Percentiles rank a stretch among this genome's conserved stretches.
These are phyloP conservation scores for Cryptococcus neoformans DNA, from an alignment of 1,284 basidiomycete species.

Conservation along the genomic window DNA sequence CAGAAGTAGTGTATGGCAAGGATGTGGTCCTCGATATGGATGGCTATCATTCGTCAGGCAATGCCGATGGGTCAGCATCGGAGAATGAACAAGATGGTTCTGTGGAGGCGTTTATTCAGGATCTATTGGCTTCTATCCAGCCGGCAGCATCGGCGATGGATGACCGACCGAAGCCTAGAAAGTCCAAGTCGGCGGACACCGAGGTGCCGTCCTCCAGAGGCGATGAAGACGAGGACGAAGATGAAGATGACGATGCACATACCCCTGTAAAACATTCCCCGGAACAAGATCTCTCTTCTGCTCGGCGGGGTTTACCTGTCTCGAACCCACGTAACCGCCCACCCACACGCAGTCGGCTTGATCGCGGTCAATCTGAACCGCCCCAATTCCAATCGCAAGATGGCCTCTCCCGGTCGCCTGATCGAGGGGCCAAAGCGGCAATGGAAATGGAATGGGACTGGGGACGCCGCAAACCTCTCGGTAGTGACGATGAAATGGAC, in stretches of 20 bases:
- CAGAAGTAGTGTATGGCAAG: constrained; percentile 62
- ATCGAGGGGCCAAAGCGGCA: constrained; percentile 6
- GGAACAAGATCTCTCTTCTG: background rate
- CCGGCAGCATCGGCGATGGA: constrained; percentile 1
- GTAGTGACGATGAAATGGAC: background rate
- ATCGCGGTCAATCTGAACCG: constrained; percentile 28
- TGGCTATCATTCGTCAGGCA: constrained; percentile 47
- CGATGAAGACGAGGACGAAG: too few relatives aligned
- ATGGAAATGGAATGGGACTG: constrained; percentile 44
- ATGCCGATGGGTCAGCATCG: background rate
- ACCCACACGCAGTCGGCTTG: constrained; percentile 2
- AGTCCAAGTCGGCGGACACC: background rate
- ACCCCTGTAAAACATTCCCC: background rate
- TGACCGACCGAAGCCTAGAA: constrained; percentile 4
- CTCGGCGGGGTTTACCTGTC: background rate
- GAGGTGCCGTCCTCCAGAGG: background rate
- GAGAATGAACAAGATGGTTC: constrained; percentile 9
- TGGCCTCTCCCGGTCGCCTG: background rate
- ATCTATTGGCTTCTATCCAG: constrained; percentile 24
- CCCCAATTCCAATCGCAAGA: constrained; percentile 13
- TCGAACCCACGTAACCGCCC: too few relatives aligned
- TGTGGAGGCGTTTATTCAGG: constrained; percentile 27
- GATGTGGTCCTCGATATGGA: constrained; percentile 56
- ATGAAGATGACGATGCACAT: background rate
- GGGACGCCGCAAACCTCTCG: constrained; percentile 37